Evolutionary conservation across 495 filamentous ascomycete genomes (phyloP), one percentile per base, ranked within the genome.

Genomic region (Hypoxylon cercidicola): DNA sequence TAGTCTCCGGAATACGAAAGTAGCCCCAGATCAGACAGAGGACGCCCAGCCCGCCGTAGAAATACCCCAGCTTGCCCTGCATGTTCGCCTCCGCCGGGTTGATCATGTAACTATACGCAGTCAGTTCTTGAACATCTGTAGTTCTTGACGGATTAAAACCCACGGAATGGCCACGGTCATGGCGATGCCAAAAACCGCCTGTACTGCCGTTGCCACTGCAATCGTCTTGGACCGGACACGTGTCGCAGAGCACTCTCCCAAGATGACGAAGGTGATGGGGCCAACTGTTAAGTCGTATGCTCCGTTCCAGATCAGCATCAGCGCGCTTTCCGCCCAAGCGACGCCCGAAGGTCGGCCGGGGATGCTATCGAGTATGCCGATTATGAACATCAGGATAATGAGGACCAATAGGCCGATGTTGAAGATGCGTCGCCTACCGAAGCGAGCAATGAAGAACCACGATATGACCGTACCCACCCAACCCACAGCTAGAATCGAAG

Each of bases 41-140:
- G 0, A 68, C 66, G 1, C 81, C 82, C 3, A 87, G 66, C 0
- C 85, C 87, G 12, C 84, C 87, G 69, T 87, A 91, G 69, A 90
- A 86, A 65, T 90, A 91, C 0, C 87, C 88, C 0, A 88, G 75
- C 69, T 91, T 89, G 1, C 87, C 87, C 49, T 82, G 79, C 76
- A 88, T 76, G 59, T 90, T 84, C 19, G 81, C 87, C 21, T 86
- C 77, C 45, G 88, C 83, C 1, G 86, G 85, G 60, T 89, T 90
- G 43, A 91, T 81, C 82, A 89, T 84, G 58, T 90, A 88, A 3
- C 25, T 28, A 28, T 28, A 3, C 3, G 25, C 25, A 28, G 25
- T 7, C 25, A 28, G 7, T 28, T 28, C 25, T 28, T 3, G 7
- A 28, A 28, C 7, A 28, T 28, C 7, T 28, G 3, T 28, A 28